A percentile compares a stretch with the other conserved stretches of the same genome.
These are phyloP conservation scores for Wickerhamiella alocasiicola DNA, from an alignment of 805 yeast genomes.

Conservation along the genomic window DNA sequence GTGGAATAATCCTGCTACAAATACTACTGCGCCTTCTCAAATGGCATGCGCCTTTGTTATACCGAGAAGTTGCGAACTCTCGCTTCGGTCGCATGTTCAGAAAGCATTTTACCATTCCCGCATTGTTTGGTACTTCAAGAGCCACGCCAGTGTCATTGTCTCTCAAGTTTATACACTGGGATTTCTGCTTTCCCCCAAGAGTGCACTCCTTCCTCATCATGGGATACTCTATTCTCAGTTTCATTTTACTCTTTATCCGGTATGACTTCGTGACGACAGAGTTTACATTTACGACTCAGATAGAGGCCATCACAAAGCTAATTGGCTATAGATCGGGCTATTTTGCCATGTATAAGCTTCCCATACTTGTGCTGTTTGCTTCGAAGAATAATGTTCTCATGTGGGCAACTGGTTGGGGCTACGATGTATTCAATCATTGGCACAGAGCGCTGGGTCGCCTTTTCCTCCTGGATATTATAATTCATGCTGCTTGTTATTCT, in stretches of 20 bases:
- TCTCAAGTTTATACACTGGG: conserved; percentile 7
- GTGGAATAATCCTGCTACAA: conserved; percentile 12
- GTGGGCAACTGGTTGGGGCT: conserved; percentile 47
- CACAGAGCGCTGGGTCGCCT: conserved; percentile 45
- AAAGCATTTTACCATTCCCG: conserved; percentile 21
- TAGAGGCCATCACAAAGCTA: conserved; percentile 24
- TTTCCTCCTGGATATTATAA: conserved; percentile 29
- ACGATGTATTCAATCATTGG: conserved; percentile 42
- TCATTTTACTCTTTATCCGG: conserved; percentile 7
- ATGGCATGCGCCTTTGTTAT: conserved; percentile 3
- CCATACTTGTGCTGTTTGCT: conserved; percentile 39
- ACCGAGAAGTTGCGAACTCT: background rate
- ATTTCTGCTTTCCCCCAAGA: conserved; percentile 29
- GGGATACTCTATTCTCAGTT: conserved; percentile 24
- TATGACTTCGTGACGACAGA: conserved; percentile 10
- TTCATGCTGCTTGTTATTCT: conserved; percentile 40
- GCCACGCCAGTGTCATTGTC: conserved; percentile 5
- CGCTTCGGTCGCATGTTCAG: background rate
- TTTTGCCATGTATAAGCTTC: conserved; percentile 22
- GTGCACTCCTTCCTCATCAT: conserved; percentile 29
- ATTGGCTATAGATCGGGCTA: conserved; percentile 30
- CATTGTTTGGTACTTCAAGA: conserved; percentile 3
- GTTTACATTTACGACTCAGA: conserved; percentile 29
- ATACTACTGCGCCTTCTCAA: conserved; percentile 9
- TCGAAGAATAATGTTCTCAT: conserved; percentile 58